phyloP scores from a whole-genome alignment of 352 stramenopile species.

The Achlya hypogyna region DNA sequence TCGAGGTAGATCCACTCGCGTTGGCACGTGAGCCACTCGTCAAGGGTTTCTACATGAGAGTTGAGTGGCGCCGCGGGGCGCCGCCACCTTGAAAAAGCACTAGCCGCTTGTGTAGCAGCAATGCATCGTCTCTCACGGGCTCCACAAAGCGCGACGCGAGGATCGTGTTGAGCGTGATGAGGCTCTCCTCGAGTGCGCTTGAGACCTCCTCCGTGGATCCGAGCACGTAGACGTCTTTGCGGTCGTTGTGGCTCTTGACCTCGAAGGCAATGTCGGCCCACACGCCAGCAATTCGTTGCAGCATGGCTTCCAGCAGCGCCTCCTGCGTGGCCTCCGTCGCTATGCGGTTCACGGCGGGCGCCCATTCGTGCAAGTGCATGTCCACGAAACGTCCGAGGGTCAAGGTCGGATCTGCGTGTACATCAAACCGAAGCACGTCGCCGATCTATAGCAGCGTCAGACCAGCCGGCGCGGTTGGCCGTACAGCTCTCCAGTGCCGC shows the following conservation, averaged over 20 bases:
- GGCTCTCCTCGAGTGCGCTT: conserved; percentile 78
- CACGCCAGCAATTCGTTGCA: conserved; percentile 73
- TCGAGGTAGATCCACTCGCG: conserved; percentile 78
- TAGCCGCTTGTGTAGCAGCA: conserved; percentile 58
- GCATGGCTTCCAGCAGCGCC: conserved; percentile 74
- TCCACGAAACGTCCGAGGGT: conserved; percentile 75
- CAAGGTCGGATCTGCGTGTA: conserved; percentile 25
- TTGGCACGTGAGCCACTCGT: conserved; percentile 72
- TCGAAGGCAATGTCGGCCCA: conserved; percentile 85
- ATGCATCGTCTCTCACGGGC: conserved; percentile 62
- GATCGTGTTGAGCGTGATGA: conserved; percentile 84
- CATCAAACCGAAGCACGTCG: conserved; percentile 6
- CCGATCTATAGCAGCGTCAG: not conserved
- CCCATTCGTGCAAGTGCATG: conserved; percentile 66
- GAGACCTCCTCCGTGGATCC: conserved; percentile 70
- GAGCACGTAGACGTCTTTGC: conserved; percentile 82
- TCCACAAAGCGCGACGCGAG: conserved; percentile 83
- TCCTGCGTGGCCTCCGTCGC: conserved; percentile 84
- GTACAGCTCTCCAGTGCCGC: conserved; percentile 20
- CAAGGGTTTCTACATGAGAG: conserved; percentile 40
- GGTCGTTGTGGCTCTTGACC: conserved; percentile 84
- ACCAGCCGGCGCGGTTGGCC: not conserved
- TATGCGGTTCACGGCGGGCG: conserved; percentile 69
- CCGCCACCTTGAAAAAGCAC: conserved; percentile 46
- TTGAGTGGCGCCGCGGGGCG: not conserved